Evolutionary conservation across 805 yeast species (phyloP).

Genomic region (Ogataea angusta): DNA sequence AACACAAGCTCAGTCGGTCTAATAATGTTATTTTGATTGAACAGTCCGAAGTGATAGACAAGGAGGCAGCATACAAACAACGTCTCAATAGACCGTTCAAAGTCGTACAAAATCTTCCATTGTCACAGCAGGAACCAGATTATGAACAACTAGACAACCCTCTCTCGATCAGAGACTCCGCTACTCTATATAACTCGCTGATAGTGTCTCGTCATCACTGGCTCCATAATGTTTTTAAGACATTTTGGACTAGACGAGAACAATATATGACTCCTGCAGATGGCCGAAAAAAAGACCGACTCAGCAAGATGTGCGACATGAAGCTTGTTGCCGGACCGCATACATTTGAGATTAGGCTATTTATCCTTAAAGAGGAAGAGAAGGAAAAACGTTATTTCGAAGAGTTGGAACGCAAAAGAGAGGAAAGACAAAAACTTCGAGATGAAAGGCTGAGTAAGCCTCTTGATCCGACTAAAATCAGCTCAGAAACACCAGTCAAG

Average conservation of each 20-base stretch:
- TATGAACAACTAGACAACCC: conserved; percentile 61
- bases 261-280: conserved; percentile 48
- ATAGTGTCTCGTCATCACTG: conserved; percentile 69
- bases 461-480: not conserved
- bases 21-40: conserved; percentile 29
- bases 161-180: conserved; percentile 67
- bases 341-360: conserved; percentile 68
- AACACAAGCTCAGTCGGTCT: conserved; percentile 23
- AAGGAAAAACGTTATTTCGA: conserved; percentile 43
- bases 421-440: conserved; percentile 32
- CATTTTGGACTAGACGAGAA: conserved; percentile 61
- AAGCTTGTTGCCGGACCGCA: conserved; percentile 79
- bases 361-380: conserved; percentile 80
- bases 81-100: conserved; percentile 56
- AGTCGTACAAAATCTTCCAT: conserved; percentile 62
- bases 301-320: conserved; percentile 86
- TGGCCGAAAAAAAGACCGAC: conserved; percentile 62
- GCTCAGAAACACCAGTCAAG: not conserved
- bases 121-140: conserved; percentile 63
- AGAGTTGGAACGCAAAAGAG: conserved; percentile 30
- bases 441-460: conserved; percentile 28
- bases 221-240: conserved; percentile 66
- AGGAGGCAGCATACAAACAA: conserved; percentile 29
- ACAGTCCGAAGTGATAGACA: conserved; percentile 29
- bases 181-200: conserved; percentile 66